Evolutionary conservation across 1,284 basidiomycete genomes (phyloP).

Genomic region (Irpex rosettiformis): DNA sequence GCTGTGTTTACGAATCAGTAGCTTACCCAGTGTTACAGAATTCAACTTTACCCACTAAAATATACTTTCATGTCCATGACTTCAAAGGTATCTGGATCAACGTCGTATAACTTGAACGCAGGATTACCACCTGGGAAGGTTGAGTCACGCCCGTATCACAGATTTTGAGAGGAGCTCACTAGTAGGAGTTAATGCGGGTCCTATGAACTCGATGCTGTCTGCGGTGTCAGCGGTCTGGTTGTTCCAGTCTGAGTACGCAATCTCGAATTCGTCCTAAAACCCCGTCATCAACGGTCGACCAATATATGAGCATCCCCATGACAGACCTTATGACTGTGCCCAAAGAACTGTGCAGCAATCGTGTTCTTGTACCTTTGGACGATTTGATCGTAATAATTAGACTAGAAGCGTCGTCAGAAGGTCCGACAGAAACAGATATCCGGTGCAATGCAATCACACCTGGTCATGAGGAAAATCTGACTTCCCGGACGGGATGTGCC

Average conservation of each 20-base stretch:
- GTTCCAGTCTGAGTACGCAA: conserved; percentile 53
- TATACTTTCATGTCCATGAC: conserved; percentile 46
- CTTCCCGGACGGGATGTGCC: conserved; percentile 48
- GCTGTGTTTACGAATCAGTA: conserved; percentile 22
- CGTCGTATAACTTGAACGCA: conserved; percentile 49
- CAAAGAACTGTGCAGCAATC: conserved; percentile 50
- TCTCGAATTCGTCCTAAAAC: conserved; percentile 51
- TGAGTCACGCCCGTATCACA: background rate
- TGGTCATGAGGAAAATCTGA: conserved; percentile 42
- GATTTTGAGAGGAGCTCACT: conserved; percentile 29
- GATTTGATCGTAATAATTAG: conserved; percentile 56
- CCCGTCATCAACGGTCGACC: too few relatives aligned
- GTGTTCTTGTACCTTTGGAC: conserved; percentile 54
- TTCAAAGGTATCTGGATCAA: conserved; percentile 51
- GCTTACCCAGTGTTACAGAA: background rate
- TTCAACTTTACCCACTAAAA: conserved; percentile 30
- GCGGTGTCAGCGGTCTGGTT: conserved; percentile 47
- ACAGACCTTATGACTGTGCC: conserved; percentile 40
- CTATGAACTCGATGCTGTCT: conserved; percentile 45
- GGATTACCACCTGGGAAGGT: conserved; percentile 42
- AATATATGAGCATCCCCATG: too few relatives aligned
- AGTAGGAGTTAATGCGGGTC: conserved; percentile 53
- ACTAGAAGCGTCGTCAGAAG: conserved; percentile 30
- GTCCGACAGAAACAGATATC: too few relatives aligned
- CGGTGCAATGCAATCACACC: too few relatives aligned